Base-by-base conservation (phyloP, 1,139 yeast species). In the Magnusiomyces clavatus region DNA sequence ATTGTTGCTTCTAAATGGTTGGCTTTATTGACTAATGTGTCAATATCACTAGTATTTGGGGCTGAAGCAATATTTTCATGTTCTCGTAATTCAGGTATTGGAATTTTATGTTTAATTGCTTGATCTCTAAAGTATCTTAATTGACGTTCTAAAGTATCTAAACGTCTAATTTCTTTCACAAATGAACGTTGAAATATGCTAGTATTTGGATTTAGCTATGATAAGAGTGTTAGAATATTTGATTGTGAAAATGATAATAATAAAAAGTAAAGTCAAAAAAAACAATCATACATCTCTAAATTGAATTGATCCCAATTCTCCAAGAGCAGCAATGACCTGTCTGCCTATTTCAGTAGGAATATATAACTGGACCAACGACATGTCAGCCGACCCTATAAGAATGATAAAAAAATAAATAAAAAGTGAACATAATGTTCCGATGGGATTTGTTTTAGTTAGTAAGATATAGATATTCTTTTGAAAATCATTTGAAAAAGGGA, bases 361-460 rank as follows among this genome's bases (percentile, higher is more conserved):
- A 69, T 86, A 92, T 64, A 92, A 78, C 73, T 92, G 97, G 42
- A 90, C 90, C 57, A 92, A 76, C 43, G 92, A 78, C 97, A 92
- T 92, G 56, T 90, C 95, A 71, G 97, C 97, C 55, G 97, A 87
- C 57, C 96, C 75, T 67, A 90, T 24, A 24, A 24, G 6, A 24
- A 24, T 24, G 87, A 92, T 82, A 68, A 86, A 92, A 65, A 92
- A 78, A 71, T 92, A 97, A 43, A 90, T 89, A 17, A 31, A 13
- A 13, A n/a, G 10, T 3, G 14, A 6, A 16, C 17, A 19, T 11
- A 14, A 39, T 3, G 13, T 39, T 4, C 44, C 11, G 13, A 19
- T 19, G 8, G 34, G n/a, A 20, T 17, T 4, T n/a, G n/a, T 24
- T 24, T 24, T 24, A 8, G 31, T 24, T 8, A 24, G 31, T 24